phyloP scores from a whole-genome alignment of 208 protist genomes.

The Acanthamoeba comandoni region DNA sequence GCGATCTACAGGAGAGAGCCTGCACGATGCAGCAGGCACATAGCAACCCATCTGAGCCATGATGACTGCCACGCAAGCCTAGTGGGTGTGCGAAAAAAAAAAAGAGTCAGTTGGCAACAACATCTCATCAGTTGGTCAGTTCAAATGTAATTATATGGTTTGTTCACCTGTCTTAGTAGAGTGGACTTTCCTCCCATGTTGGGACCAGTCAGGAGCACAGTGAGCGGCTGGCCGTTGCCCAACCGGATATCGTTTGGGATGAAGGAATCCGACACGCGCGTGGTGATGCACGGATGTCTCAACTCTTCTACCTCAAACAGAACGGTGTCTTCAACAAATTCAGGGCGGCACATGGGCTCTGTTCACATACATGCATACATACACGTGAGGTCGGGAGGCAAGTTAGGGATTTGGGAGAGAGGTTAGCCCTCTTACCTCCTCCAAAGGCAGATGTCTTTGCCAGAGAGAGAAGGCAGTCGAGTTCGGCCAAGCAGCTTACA shows the following conservation, averaged over 20 bases:
- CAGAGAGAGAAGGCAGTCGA: constrained; percentile 85
- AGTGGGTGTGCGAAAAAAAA: constrained; percentile 83
- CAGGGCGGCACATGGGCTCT: constrained; percentile 81
- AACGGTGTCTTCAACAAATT: constrained; percentile 54
- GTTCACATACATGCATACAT: neutral
- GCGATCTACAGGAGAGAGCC: constrained; percentile 92
- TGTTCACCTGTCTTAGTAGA: constrained; percentile 93
- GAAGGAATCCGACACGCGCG: constrained; percentile 74
- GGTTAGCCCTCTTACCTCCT: neutral
- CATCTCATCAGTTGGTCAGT: no score
- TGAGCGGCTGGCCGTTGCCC: constrained; percentile 24
- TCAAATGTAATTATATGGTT: neutral
- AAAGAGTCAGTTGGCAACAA: neutral
- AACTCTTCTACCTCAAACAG: constrained; percentile 70
- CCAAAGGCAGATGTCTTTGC: constrained; percentile 70
- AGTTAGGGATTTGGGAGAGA: neutral
- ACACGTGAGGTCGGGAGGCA: neutral
- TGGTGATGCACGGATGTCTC: constrained; percentile 80
- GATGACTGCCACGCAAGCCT: constrained; percentile 92
- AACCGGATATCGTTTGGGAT: constrained; percentile 82
- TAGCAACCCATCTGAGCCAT: constrained; percentile 97
- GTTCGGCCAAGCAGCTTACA: constrained; percentile 78
- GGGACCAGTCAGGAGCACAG: constrained; percentile 96
- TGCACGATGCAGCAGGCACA: constrained; percentile 86
- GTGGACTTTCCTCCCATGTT: constrained; percentile 99